Conservation (phyloP, 2,329 filamentous ascomycete species). For the Sporothrix mexicana region DNA sequence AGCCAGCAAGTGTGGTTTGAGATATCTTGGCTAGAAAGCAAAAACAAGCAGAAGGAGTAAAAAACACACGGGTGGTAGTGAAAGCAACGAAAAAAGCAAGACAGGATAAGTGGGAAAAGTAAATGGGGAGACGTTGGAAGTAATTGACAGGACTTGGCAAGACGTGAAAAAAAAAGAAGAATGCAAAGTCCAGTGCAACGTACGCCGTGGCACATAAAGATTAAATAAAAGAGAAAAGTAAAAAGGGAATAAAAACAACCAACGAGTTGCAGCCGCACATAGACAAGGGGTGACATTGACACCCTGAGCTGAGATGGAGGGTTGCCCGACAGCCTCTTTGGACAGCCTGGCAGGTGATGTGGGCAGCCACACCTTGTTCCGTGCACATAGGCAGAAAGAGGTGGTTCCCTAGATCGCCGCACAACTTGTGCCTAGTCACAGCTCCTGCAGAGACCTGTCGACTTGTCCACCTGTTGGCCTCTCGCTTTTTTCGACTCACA, state of each 20-base stretch:
- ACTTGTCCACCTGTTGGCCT: neutral
- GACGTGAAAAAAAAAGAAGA: slow-evolving; percentile 1
- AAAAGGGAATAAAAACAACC: neutral
- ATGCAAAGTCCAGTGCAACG: neutral
- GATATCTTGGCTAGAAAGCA: neutral
- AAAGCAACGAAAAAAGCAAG: neutral
- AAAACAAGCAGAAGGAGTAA: neutral
- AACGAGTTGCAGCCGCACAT: slow-evolving; percentile 9
- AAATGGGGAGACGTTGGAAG: neutral
- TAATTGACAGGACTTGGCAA: neutral
- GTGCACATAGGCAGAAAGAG: slow-evolving; percentile 7
- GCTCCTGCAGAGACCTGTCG: neutral
- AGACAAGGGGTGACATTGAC: neutral
- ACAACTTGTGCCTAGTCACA: neutral
- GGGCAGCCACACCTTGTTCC: slow-evolving; percentile 25
- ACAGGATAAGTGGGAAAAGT: neutral
- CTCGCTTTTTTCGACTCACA: slow-evolving; percentile 6
- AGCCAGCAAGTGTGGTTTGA: neutral
- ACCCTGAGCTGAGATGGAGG: slow-evolving; percentile 29
- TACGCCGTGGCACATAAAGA: neutral
- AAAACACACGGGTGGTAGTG: neutral
- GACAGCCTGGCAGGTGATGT: slow-evolving; percentile 24
- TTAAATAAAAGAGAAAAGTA: neutral
- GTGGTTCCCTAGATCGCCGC: slow-evolving; percentile 10
- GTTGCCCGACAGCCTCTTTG: slow-evolving; percentile 23